Conservation (phyloP, 192 early-diverging fungal species). For the Mortierella antarctica region DNA sequence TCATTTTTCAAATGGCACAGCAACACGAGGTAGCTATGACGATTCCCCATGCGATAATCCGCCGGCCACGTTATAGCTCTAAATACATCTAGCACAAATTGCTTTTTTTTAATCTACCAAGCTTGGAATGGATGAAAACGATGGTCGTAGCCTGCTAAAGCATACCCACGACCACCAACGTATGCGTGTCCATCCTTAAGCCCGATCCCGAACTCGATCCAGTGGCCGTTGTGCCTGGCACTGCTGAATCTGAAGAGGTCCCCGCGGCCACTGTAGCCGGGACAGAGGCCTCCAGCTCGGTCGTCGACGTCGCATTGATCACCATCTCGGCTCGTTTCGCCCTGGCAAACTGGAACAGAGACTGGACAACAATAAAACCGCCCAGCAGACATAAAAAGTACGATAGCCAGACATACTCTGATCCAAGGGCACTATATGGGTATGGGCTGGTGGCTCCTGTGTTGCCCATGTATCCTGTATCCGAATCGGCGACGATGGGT, state of each 20-base stretch:
- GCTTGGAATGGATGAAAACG: too few species aligned
- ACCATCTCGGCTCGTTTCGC: constrained; percentile 79
- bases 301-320: constrained; percentile 55
- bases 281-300: constrained; percentile 13
- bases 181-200: background rate
- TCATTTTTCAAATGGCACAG: too few species aligned
- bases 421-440: constrained; percentile 12
- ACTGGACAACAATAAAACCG: constrained; percentile 76
- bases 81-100: too few species aligned
- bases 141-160: too few species aligned
- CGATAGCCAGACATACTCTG: constrained; percentile 36
- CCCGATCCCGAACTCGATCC: background rate
- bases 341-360: constrained; percentile 78
- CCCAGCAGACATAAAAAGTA: constrained; percentile 85
- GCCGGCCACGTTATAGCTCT: too few species aligned
- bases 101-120: too few species aligned
- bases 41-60: too few species aligned
- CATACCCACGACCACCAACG: too few species aligned
- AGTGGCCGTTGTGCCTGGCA: background rate
- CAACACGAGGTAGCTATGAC: too few species aligned
- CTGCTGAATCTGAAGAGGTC: background rate
- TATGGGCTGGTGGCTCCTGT: background rate
- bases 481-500: background rate
- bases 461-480: constrained; percentile 42
- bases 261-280: constrained; percentile 12